Base-by-base conservation (phyloP, 73 alveolate species). In the Stentor roeselii region DNA sequence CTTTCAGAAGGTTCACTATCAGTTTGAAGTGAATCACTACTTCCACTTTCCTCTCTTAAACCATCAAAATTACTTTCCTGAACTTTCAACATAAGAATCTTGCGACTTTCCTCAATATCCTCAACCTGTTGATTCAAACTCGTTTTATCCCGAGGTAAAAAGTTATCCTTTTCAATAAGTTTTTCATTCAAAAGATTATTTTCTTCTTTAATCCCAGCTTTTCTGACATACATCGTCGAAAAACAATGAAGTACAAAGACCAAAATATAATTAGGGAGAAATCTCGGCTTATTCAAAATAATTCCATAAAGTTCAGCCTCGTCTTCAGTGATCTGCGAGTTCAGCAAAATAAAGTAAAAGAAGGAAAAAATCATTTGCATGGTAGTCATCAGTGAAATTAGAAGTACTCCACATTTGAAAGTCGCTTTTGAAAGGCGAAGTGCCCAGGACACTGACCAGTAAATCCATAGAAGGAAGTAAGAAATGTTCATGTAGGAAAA, bases 191-290 rank as follows among this genome's bases (percentile, higher is more conserved):
- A 21, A 50, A 50, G 21, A 11, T 50, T 21, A 11, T 21, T 50
- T 50, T 50, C 67, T 50, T 50, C 67, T 21, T 50, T 50, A 50
- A 50, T 50, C 67, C 67, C 67, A 67, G 80, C 37, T 34, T 32
- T 67, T 67, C 80, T 67, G 21, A 32, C 80, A 40, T 67, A 67
- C 2, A 67, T 32, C 11, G 80, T 67, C 34, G 80, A 67, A 34
- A 67, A 67, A 11, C 80, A 21, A 34, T 67, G 80, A 21, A 67
- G n/a, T 21, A 67, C n/a, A 34, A 67, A 67, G 37, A 67, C 80
- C 2, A 67, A 21, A 21, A 67, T 67, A 34, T 67, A 67, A 32
- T n/a, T 32, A 27, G 80, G 80, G 27, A 67, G 37, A 32, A 15
- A 21, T 40, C 42, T 67, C 41, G 37, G n/a, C 34, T 21, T 21